These are phyloP conservation scores for Prunus dulcis DNA, from an alignment of 306 rosid species.

Conservation along the genomic window DNA sequence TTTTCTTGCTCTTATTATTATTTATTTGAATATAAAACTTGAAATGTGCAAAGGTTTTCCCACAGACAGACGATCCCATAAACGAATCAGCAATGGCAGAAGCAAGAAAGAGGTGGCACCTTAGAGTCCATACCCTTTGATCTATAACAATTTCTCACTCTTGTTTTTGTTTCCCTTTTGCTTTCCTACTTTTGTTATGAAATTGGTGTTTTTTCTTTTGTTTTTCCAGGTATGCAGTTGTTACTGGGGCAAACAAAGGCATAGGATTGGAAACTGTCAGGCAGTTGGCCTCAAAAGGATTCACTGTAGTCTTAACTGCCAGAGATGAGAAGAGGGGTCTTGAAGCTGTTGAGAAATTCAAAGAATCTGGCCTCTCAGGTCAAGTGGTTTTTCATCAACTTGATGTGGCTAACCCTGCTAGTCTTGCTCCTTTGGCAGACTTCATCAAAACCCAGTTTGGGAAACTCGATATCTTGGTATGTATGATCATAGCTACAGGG, in stretches of 20 bases:
- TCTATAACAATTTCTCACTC: too few species aligned
- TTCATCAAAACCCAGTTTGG: constrained; percentile 27
- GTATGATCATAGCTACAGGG: constrained; percentile 7
- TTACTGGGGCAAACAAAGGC: constrained; percentile 34
- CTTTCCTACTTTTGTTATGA: too few species aligned
- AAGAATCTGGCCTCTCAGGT: constrained; percentile 4
- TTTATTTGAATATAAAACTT: too few species aligned
- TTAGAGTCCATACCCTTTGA: too few species aligned
- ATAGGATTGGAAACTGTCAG: constrained; percentile 27
- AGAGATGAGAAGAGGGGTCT: constrained; percentile 27
- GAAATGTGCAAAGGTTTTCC: too few species aligned
- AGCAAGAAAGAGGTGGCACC: too few species aligned
- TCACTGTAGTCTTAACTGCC: constrained; percentile 28
- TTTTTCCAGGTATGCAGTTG: not conserved
- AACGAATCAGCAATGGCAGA: too few species aligned
- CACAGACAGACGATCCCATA: too few species aligned
- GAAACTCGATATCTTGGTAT: constrained; percentile 35
- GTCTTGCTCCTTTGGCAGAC: too few species aligned
- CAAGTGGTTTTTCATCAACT: constrained; percentile 31
- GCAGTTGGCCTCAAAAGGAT: constrained; percentile 33
- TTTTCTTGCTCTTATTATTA: too few species aligned
- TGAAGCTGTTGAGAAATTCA: constrained; percentile 25
- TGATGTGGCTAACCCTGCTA: constrained; percentile 30
- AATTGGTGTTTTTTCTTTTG: too few species aligned
- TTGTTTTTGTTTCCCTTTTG: too few species aligned